phyloP scores from a whole-genome alignment of 169 alveolate species.

The Perkinsus olseni region DNA sequence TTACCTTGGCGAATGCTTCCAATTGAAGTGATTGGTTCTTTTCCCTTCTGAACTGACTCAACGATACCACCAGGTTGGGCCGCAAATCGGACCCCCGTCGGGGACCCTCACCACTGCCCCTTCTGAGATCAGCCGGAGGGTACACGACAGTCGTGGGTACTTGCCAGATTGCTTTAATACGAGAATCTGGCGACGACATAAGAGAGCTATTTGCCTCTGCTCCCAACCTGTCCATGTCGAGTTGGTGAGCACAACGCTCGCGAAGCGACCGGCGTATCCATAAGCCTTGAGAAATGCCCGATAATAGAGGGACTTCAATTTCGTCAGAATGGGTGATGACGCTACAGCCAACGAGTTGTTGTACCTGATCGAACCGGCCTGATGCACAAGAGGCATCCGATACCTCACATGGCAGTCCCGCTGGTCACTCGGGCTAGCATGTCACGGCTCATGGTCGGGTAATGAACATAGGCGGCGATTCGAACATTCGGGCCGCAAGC shows the following conservation, averaged over 20 bases:
- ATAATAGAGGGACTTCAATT: background rate
- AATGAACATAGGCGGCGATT: background rate
- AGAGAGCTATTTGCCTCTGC: background rate
- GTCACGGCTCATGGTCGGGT: slow-evolving; percentile 12
- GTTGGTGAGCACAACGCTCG: background rate
- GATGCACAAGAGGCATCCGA: background rate
- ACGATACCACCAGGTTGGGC: slow-evolving; percentile 47
- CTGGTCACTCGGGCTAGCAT: background rate
- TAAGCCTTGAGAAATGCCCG: background rate
- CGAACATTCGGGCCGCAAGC: background rate
- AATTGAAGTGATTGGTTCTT: slow-evolving; percentile 65
- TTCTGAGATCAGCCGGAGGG: background rate
- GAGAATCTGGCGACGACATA: background rate
- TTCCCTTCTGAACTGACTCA: slow-evolving; percentile 81
- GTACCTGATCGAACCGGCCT: background rate
- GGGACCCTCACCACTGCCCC: background rate
- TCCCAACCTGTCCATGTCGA: background rate
- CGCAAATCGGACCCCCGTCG: slow-evolving; percentile 21
- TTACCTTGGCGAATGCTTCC: slow-evolving; percentile 36
- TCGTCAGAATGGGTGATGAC: background rate
- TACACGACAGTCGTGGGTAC: background rate
- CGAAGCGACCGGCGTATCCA: background rate
- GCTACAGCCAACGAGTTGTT: background rate
- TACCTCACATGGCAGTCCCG: background rate
- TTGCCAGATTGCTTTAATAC: background rate